phyloP scores from a whole-genome alignment of 169 alveolate genomes.

The Babesia ovata region DNA sequence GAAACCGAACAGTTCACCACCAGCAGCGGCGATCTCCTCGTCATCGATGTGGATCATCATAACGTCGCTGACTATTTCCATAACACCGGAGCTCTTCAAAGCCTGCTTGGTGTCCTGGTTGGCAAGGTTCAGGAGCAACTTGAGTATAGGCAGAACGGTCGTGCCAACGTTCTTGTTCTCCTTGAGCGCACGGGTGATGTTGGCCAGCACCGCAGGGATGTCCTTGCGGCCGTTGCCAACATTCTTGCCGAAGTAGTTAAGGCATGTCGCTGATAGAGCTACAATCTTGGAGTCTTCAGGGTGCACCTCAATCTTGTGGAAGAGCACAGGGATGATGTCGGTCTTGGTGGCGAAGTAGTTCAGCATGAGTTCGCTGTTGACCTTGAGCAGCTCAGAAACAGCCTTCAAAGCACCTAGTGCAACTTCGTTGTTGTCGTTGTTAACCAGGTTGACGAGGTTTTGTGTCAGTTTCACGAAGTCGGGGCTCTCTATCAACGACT shows the following conservation, averaged over 20 bases:
- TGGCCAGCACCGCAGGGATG: constrained; percentile 68
- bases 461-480: constrained; percentile 73
- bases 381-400: constrained; percentile 75
- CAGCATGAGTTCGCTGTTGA: constrained; percentile 66
- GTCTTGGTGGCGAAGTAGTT: constrained; percentile 68
- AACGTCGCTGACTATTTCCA: constrained; percentile 84
- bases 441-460: constrained; percentile 60
- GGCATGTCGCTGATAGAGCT: constrained; percentile 62
- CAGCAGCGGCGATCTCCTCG: constrained; percentile 78
- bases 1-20: constrained; percentile 86
- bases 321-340: constrained; percentile 56
- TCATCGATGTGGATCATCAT: constrained; percentile 84
- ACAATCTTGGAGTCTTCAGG: constrained; percentile 68
- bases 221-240: constrained; percentile 59
- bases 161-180: constrained; percentile 78
- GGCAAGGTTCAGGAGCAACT: constrained; percentile 73
- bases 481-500: constrained; percentile 78
- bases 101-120: constrained; percentile 72
- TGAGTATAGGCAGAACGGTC: constrained; percentile 72
- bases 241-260: constrained; percentile 65
- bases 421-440: constrained; percentile 41
- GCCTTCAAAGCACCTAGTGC: constrained; percentile 73
- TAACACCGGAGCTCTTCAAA: constrained; percentile 81
- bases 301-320: constrained; percentile 68
- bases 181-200: constrained; percentile 70